These are phyloP conservation scores for Oryza officinalis DNA, from an alignment of 176 grass and related monocot genomes.

Conservation along the genomic window DNA sequence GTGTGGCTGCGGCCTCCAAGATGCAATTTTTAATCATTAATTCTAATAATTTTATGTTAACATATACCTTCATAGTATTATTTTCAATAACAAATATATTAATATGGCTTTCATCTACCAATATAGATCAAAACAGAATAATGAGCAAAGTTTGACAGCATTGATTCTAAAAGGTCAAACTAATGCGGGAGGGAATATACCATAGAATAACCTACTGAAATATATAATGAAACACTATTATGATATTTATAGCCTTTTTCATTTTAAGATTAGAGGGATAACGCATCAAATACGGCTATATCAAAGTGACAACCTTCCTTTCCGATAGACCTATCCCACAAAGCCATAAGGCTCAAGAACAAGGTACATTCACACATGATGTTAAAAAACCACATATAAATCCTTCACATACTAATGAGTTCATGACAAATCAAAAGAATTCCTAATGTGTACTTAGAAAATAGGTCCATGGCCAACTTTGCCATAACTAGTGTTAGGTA, in stretches of 20 bases:
- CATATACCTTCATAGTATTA: not conserved
- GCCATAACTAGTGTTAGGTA: no score
- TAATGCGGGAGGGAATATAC: not conserved
- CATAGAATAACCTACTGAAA: not conserved
- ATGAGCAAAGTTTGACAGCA: not conserved
- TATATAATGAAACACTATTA: not conserved
- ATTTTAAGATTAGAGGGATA: not conserved
- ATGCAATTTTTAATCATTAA: not conserved
- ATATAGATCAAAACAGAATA: not conserved
- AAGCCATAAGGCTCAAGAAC: not conserved
- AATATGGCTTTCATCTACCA: not conserved
- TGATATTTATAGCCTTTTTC: not conserved
- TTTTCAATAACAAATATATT: not conserved
- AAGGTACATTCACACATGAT: not conserved
- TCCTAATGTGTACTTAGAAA: not conserved
- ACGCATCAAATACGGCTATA: not conserved
- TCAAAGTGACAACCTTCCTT: not conserved
- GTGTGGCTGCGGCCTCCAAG: not conserved
- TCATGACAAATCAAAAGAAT: slow-evolving; percentile 5
- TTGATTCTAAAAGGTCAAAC: not conserved
- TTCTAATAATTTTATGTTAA: not conserved
- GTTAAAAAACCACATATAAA: slow-evolving; percentile 1
- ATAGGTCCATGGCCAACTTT: not conserved
- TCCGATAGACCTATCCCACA: not conserved
- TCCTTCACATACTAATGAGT: not conserved